These are phyloP conservation scores for Linum lewisii DNA, from an alignment of 345 rosid genomes.

Conservation along the genomic window DNA sequence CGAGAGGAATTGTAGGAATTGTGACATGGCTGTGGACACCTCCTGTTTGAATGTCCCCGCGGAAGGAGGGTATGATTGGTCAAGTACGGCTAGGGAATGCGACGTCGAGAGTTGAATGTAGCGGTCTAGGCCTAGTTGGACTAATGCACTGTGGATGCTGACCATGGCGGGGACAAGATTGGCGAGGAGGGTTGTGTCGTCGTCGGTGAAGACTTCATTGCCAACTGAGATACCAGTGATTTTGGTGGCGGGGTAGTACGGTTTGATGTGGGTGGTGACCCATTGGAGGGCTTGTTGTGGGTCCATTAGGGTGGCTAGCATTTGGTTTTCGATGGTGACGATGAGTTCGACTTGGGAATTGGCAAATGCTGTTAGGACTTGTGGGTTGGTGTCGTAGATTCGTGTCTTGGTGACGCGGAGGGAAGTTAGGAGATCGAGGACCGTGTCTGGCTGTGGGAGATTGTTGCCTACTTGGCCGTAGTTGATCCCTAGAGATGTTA, in stretches of 20 bases:
- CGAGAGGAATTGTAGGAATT: conserved; percentile 48
- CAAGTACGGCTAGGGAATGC: conserved; percentile 49
- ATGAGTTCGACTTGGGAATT: conserved; percentile 61
- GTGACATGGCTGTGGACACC: conserved; percentile 42
- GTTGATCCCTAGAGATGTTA: conserved; percentile 47
- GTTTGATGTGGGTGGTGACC: conserved; percentile 52
- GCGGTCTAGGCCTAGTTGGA: conserved; percentile 49
- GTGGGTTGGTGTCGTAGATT: conserved; percentile 77
- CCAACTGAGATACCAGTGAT: conserved; percentile 69
- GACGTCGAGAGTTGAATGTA: conserved; percentile 65
- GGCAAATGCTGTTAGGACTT: conserved; percentile 68
- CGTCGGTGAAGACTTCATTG: conserved; percentile 54
- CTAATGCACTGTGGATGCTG: conserved; percentile 35
- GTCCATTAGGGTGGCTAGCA: conserved; percentile 47
- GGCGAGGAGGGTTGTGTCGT: conserved; percentile 24
- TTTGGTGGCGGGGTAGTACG: conserved; percentile 45
- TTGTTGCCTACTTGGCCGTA: conserved; percentile 86
- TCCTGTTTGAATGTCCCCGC: conserved; percentile 55
- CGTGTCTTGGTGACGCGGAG: conserved; percentile 61
- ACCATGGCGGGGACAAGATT: conserved; percentile 78
- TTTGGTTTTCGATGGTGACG: conserved; percentile 59
- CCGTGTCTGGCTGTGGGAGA: conserved; percentile 70
- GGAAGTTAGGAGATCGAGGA: conserved; percentile 44
- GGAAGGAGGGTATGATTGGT: conserved; percentile 66
- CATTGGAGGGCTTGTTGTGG: conserved; percentile 52